Base-by-base conservation (phyloP, 148 eudicot species). In the Cornus florida region DNA sequence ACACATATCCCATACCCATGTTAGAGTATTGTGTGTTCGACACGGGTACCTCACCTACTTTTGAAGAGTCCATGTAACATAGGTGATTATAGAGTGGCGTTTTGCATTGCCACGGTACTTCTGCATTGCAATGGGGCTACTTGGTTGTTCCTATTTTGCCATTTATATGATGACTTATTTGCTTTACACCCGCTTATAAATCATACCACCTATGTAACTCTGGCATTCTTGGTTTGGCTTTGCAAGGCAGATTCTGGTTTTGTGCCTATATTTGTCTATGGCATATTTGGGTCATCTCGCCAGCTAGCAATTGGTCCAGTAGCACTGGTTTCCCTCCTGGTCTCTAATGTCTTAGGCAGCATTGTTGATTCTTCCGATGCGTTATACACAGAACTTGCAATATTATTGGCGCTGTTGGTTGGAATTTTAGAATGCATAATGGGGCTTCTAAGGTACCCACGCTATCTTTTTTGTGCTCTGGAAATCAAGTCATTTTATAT, bases 251-350 rank as follows among this genome's bases (percentile, higher is more conserved):
- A 97, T 87, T 90, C 97, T 76, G 98, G 98, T 31, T 91, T 91
- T 56, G 85, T 97, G 79, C 99, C 99, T 67, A 78, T 94, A 80
- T 97, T 97, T 81, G 89, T 97, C 78, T 97, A 97, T 83, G 95
- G 94, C 75, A 87, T 97, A 65, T 94, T 97, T 78, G 99, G 99
- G 79, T 97, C 99, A 81, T 97, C 99, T 68, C 88, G 98, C 71
- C 99, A 97, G 89, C 97, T 97, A 78, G 98, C 99, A 53, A 94
- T 97, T 84, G 99, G 99, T 80, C 99, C 99, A 31, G 99, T 97
- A 75, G 98, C 99, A 72, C 84, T 97, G 91, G 93, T 92, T 75
- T 97, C 99, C 69, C 97, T 97, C 56, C 82, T 97, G 87, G 98
- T 94, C 32, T 91, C 98, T 9, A 97, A 92, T 85, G 92, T 90